These are phyloP conservation scores for Rubia peregrina DNA, from an alignment of 305 asterid species.

Conservation along the genomic window DNA sequence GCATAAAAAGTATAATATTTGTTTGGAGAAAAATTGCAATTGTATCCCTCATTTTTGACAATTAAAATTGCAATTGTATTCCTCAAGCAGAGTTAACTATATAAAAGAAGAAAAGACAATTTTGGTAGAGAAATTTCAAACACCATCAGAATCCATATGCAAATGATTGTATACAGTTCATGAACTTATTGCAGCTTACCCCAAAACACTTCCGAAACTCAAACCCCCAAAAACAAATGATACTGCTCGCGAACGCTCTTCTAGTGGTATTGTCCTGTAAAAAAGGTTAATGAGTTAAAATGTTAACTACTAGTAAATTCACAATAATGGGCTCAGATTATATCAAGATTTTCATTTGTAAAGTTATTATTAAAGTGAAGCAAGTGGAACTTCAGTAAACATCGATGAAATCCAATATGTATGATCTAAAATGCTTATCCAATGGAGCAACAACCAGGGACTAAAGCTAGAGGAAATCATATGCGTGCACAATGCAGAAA, in stretches of 20 bases:
- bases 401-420: background rate
- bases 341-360: background rate
- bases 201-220: slow-evolving; percentile 93
- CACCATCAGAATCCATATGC: background rate
- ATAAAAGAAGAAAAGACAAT: background rate
- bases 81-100: background rate
- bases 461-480: background rate
- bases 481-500: background rate
- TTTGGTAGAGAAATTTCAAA: background rate
- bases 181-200: slow-evolving; percentile 36
- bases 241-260: slow-evolving; percentile 97
- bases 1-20: background rate
- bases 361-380: background rate
- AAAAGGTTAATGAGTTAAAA: slow-evolving; percentile 5
- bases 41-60: background rate
- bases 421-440: background rate
- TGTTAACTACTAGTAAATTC: background rate
- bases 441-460: background rate
- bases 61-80: background rate
- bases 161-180: background rate
- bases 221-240: slow-evolving; percentile 96
- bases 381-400: background rate
- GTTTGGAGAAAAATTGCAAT: background rate
- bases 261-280: slow-evolving; percentile 80
- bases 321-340: background rate